Conservation (phyloP, 2,329 filamentous ascomycete genomes). For the Aspergillus sp. region DNA sequence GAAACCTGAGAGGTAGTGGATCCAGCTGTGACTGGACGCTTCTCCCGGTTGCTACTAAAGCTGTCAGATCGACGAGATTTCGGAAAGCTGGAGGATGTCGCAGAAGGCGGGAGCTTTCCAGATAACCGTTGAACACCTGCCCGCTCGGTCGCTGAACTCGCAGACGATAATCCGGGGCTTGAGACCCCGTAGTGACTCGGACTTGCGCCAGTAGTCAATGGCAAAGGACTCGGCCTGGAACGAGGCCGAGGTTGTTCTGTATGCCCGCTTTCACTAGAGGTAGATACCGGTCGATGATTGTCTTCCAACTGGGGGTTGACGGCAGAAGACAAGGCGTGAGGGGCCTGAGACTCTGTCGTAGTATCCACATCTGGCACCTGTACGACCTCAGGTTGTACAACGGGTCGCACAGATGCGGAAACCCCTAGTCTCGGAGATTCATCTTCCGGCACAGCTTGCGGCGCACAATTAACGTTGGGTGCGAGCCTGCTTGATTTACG, state of each 20-base stretch:
- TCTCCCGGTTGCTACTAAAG: slow-evolving; percentile 36
- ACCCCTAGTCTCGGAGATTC: slow-evolving; percentile 26
- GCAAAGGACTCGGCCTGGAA: slow-evolving; percentile 24
- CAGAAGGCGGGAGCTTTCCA: slow-evolving; percentile 28
- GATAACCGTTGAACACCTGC: slow-evolving; percentile 41
- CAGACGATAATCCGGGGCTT: slow-evolving; percentile 21
- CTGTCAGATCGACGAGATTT: slow-evolving; percentile 39
- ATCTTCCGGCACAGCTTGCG: slow-evolving; percentile 17
- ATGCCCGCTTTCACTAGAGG: slow-evolving; percentile 25
- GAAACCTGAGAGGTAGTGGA: slow-evolving; percentile 41
- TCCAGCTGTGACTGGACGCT: slow-evolving; percentile 38
- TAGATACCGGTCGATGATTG: slow-evolving; percentile 23
- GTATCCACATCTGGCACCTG: slow-evolving; percentile 8
- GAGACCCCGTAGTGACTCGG: slow-evolving; percentile 19
- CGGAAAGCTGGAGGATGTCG: slow-evolving; percentile 21
- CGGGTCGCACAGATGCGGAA: slow-evolving; percentile 14
- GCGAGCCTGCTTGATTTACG: slow-evolving; percentile 27
- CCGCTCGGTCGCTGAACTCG: slow-evolving; percentile 30
- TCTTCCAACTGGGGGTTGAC: slow-evolving; percentile 12
- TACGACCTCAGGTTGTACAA: slow-evolving; percentile 5
- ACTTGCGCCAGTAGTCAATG: slow-evolving; percentile 18
- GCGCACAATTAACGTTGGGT: slow-evolving; percentile 18
- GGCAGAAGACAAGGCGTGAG: slow-evolving; percentile 6
- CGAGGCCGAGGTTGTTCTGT: slow-evolving; percentile 27
- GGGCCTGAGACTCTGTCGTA: slow-evolving; percentile 5